Percentiles rank a stretch among this genome's conserved stretches.
phyloP scores from a whole-genome alignment of 306 rosid species.

The Urtica urens region DNA sequence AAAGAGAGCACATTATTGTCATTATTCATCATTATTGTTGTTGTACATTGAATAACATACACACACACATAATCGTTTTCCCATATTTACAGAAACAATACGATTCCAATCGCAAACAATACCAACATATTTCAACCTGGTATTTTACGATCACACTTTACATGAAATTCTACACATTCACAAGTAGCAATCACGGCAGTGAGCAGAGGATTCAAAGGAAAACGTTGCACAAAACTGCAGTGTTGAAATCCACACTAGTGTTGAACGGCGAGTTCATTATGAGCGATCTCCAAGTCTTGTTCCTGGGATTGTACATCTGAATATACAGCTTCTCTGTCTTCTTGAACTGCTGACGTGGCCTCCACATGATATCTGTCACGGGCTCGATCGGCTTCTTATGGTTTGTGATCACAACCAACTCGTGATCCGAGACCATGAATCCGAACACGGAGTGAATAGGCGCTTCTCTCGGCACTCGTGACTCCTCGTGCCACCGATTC shows the following conservation, averaged over 20 bases:
- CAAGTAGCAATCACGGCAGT: too few relatives aligned
- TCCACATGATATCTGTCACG: slow-evolving; percentile 25
- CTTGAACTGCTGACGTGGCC: slow-evolving; percentile 38
- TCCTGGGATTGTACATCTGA: slow-evolving; percentile 67
- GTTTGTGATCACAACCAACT: slow-evolving; percentile 45
- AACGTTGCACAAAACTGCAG: slow-evolving; percentile 56
- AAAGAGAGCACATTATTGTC: too few relatives aligned
- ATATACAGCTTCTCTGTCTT: slow-evolving; percentile 45
- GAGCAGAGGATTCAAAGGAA: slow-evolving; percentile 47
- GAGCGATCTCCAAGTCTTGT: slow-evolving; percentile 65
- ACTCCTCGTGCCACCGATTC: slow-evolving; percentile 57
- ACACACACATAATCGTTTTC: too few relatives aligned
- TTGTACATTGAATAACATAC: too few relatives aligned
- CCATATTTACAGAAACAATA: too few relatives aligned
- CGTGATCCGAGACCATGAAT: slow-evolving; percentile 47
- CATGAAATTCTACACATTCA: too few relatives aligned
- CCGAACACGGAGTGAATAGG: slow-evolving; percentile 37
- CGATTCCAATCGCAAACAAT: too few relatives aligned
- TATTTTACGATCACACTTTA: too few relatives aligned
- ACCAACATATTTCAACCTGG: too few relatives aligned
- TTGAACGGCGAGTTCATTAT: slow-evolving; percentile 53
- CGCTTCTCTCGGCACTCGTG: slow-evolving; percentile 50
- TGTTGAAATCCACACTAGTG: slow-evolving; percentile 36
- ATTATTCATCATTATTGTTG: too few relatives aligned
- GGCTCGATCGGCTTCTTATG: slow-evolving; percentile 22